phyloP scores from a whole-genome alignment of 495 filamentous ascomycete genomes.

The Penicillium macrosclerotiorum region DNA sequence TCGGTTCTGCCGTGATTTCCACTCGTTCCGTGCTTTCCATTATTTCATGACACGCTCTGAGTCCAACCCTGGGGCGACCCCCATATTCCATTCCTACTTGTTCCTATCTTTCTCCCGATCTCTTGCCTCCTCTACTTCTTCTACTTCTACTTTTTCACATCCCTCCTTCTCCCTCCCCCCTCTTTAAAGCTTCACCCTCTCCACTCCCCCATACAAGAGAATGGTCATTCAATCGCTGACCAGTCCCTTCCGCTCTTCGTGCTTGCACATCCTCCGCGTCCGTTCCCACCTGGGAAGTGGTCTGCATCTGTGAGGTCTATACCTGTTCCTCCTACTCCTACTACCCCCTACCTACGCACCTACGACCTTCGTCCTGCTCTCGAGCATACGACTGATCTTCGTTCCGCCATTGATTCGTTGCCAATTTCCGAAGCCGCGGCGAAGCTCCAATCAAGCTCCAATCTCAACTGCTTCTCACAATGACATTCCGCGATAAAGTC shows the following conservation, averaged over 20 bases:
- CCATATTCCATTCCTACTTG: no score
- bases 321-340: neutral
- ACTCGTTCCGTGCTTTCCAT: slow-evolving; percentile 5
- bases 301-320: slow-evolving; percentile 32
- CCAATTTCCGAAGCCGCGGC: no score
- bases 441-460: no score
- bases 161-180: neutral
- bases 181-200: neutral
- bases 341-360: neutral
- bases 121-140: neutral
- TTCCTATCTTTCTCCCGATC: neutral
- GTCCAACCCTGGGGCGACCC: neutral
- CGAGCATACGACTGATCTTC: neutral
- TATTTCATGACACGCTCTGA: slow-evolving; percentile 2
- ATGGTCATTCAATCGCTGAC: slow-evolving; percentile 17
- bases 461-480: slow-evolving; percentile 14
- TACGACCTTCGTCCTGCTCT: neutral
- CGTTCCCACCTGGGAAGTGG: slow-evolving; percentile 36
- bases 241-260: slow-evolving; percentile 18
- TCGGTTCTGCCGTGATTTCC: neutral
- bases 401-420: slow-evolving; percentile 3
- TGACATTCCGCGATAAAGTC: slow-evolving; percentile 49
- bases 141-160: neutral
- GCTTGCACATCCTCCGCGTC: slow-evolving; percentile 41
- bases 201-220: slow-evolving; percentile 5